These are phyloP conservation scores for Hericium erinaceus DNA, from an alignment of 768 basidiomycete genomes.

Conservation along the genomic window DNA sequence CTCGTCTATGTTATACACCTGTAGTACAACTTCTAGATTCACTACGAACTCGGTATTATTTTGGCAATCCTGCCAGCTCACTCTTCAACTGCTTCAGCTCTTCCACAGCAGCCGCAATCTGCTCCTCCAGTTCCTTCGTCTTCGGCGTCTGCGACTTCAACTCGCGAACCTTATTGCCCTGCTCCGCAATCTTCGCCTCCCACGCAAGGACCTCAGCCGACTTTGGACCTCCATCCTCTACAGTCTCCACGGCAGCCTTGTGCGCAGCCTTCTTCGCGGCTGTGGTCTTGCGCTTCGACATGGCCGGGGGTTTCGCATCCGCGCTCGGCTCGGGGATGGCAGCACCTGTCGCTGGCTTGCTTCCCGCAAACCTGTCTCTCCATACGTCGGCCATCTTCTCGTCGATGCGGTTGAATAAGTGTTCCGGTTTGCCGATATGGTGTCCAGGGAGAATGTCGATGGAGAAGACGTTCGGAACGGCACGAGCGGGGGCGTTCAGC, in stretches of 20 bases:
- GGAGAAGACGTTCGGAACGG: conserved; percentile 61
- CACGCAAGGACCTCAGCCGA: conserved; percentile 63
- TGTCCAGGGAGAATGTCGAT: conserved; percentile 87
- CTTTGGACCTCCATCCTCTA: conserved; percentile 44
- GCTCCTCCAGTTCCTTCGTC: conserved; percentile 49
- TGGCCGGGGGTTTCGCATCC: conserved; percentile 35
- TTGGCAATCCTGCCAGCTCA: conserved; percentile 31
- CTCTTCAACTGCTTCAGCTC: conserved; percentile 58
- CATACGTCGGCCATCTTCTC: conserved; percentile 82
- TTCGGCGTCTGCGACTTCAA: conserved; percentile 59
- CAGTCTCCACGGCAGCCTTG: conserved; percentile 28
- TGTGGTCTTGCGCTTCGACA: conserved; percentile 43
- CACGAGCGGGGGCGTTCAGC: conserved; percentile 81
- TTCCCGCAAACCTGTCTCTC: conserved; percentile 73
- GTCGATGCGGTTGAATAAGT: conserved; percentile 92
- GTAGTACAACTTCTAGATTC: neutral
- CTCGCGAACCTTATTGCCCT: conserved; percentile 64
- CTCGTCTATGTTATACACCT: neutral
- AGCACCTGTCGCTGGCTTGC: conserved; percentile 24
- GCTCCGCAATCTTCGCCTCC: conserved; percentile 66
- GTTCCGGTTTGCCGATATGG: conserved; percentile 72
- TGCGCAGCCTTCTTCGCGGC: conserved; percentile 37
- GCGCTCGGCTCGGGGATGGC: conserved; percentile 29
- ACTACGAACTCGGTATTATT: neutral
- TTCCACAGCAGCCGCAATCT: conserved; percentile 52